Evolutionary conservation across 768 basidiomycete genomes (phyloP), one percentile per base, ranked within the genome.

Genomic region (Psilocybe cyanescens): DNA sequence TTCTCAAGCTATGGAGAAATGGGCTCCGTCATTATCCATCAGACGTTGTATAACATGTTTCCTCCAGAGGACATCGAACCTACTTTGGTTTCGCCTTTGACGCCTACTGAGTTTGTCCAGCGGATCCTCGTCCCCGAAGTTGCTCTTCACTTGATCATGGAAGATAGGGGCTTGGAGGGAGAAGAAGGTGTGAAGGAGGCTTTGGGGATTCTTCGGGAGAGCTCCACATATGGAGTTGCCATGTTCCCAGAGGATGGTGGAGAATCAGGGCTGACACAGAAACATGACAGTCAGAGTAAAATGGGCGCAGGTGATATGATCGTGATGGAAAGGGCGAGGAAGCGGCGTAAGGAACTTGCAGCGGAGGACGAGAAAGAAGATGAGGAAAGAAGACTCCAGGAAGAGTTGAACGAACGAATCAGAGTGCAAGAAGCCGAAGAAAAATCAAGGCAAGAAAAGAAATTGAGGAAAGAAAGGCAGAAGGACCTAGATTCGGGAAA

Each of bases 121-220:
- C 87, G 88, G 14, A 82, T 98, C 31, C 83, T 99, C n/a, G 87
- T 98, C 2, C 97, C 97, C 1, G 96, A 98, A 75, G 86, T 90
- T 0, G 93, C 90, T 0, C 79, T 90, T 44, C 79, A 83, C 24
- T 84, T 99, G n/a, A 93, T 98, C 62, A 86, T 86, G 78, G 81
- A 90, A 60, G 95, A 99, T 70, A 83, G 83, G 67, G 61, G 69
- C 1, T 73, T 88, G 9, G 68, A 73, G 45, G 79, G 79, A 2
- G 73, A 78, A 3, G 68, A 72, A 0, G 78, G 75, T 0, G 66
- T 72, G 52, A 64, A 75, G 16, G 69, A 79, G 47, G 93, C 91
- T 0, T 68, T 90, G 9, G 68, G 74, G 19, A 85, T 92, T 4
- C 72, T 95, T 52, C 81, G 86, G 30, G 88, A 92, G 49, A 96